Percentiles rank a stretch among this genome's conserved stretches.
Evolutionary conservation across 106 monocot species (phyloP).

Genomic region (Apostasia ramifera): DNA sequence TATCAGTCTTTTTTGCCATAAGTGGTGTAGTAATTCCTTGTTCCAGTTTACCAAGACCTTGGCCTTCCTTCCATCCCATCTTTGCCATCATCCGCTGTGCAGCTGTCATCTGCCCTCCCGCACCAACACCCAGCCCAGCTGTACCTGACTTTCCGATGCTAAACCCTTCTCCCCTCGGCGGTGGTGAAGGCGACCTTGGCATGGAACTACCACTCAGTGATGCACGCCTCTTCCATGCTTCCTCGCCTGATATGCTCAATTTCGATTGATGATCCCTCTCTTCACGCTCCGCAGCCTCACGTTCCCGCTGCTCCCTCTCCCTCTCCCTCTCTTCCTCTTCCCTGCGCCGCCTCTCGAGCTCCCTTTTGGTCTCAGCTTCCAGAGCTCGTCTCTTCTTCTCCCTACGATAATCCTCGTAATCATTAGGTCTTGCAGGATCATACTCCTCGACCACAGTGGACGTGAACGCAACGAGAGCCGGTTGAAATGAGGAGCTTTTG

Average conservation of each 20-base stretch:
- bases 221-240: conserved; percentile 89
- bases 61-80: conserved; percentile 99
- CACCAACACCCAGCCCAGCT: conserved; percentile 79
- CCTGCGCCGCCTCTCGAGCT: conserved; percentile 68
- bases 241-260: conserved; percentile 90
- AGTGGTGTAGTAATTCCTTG: conserved; percentile 96
- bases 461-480: conserved; percentile 74
- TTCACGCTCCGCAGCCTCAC: conserved; percentile 54
- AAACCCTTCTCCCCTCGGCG: conserved; percentile 62
- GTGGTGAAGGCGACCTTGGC: conserved; percentile 70
- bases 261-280: conserved; percentile 42
- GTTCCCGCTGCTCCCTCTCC: conserved; percentile 69
- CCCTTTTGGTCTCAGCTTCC: conserved; percentile 77
- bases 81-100: conserved; percentile 99
- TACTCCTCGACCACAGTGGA: conserved; percentile 83
- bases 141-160: conserved; percentile 72
- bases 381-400: conserved; percentile 63
- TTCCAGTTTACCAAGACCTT: conserved; percentile 95
- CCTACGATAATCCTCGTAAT: conserved; percentile 86
- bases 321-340: conserved; percentile 91
- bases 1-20: conserved; percentile 96
- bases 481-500: conserved; percentile 47
- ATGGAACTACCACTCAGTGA: conserved; percentile 58
- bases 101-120: conserved; percentile 98
- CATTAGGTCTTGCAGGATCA: conserved; percentile 92